A percentile compares a stretch with the other conserved stretches of the same genome.
These are phyloP conservation scores for Phialophora chinensis DNA, from an alignment of 2,329 filamentous ascomycete genomes.

Conservation along the genomic window DNA sequence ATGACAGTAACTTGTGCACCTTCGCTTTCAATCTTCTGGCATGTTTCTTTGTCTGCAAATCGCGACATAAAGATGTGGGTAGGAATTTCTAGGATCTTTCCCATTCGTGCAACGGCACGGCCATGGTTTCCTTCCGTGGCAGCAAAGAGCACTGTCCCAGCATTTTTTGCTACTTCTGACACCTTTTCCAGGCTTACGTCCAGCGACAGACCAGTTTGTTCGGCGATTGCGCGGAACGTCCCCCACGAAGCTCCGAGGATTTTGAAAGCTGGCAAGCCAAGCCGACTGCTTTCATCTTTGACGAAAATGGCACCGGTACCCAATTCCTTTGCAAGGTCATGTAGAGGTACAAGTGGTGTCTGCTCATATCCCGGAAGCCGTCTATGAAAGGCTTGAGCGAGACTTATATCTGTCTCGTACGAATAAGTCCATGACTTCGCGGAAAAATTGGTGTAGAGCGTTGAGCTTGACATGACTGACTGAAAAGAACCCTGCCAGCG, in stretches of 20 bases:
- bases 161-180: slow-evolving; percentile 42
- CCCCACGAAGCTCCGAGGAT: slow-evolving; percentile 81
- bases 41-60: slow-evolving; percentile 61
- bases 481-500: background rate
- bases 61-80: slow-evolving; percentile 65
- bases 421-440: slow-evolving; percentile 26
- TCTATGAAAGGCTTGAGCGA: slow-evolving; percentile 58
- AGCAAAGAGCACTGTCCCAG: slow-evolving; percentile 59
- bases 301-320: slow-evolving; percentile 65
- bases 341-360: slow-evolving; percentile 63
- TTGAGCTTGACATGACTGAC: slow-evolving; percentile 19
- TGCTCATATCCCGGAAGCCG: slow-evolving; percentile 62
- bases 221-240: slow-evolving; percentile 62
- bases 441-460: slow-evolving; percentile 25
- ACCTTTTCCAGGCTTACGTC: slow-evolving; percentile 55
- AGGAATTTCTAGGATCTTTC: slow-evolving; percentile 60
- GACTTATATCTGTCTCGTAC: slow-evolving; percentile 22
- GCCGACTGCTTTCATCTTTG: slow-evolving; percentile 73
- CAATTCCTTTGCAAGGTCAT: slow-evolving; percentile 62
- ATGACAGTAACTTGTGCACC: slow-evolving; percentile 64
- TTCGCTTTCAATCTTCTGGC: slow-evolving; percentile 63
- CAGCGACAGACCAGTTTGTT: slow-evolving; percentile 51
- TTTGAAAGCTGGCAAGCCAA: slow-evolving; percentile 77
- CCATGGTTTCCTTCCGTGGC: slow-evolving; percentile 81
- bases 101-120: slow-evolving; percentile 73